These are phyloP conservation scores for Diaporthe destruens DNA, from an alignment of 2,329 filamentous ascomycete genomes.

Conservation along the genomic window DNA sequence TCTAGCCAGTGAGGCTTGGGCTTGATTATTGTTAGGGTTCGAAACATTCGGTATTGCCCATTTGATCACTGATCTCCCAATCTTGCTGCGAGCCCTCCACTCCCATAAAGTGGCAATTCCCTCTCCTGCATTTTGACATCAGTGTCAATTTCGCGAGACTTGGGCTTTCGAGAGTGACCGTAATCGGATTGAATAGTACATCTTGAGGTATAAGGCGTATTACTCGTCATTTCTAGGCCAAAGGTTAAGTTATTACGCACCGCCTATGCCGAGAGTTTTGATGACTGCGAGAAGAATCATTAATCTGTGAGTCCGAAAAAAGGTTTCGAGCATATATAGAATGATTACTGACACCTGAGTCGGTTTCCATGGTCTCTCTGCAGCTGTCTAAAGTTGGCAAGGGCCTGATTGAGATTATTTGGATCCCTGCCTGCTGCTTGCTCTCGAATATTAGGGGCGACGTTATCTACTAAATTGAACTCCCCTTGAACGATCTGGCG, in stretches of 20 bases:
- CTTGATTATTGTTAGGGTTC: background rate
- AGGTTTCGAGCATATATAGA: background rate
- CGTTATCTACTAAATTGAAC: too few species aligned
- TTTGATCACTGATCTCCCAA: slow-evolving; percentile 3
- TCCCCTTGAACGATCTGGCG: background rate
- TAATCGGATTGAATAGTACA: background rate
- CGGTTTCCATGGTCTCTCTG: background rate
- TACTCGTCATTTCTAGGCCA: too few species aligned
- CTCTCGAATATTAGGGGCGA: background rate
- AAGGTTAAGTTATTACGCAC: background rate
- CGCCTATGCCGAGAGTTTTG: slow-evolving; percentile 8
- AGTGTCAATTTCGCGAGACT: background rate
- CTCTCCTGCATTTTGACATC: background rate
- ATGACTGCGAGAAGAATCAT: background rate
- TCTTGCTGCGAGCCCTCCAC: background rate
- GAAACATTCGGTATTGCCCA: background rate
- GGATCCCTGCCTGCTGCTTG: background rate
- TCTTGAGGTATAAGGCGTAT: background rate
- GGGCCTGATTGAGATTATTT: background rate
- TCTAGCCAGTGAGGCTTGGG: too few species aligned
- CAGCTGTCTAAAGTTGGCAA: background rate
- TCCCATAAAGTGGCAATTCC: background rate
- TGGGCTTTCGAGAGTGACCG: too few species aligned
- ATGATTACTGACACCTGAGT: background rate
- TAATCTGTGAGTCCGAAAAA: background rate